A percentile compares a stretch with the other conserved stretches of the same genome.
phyloP scores from a whole-genome alignment of 768 basidiomycete species.

The Obba rivulosa region DNA sequence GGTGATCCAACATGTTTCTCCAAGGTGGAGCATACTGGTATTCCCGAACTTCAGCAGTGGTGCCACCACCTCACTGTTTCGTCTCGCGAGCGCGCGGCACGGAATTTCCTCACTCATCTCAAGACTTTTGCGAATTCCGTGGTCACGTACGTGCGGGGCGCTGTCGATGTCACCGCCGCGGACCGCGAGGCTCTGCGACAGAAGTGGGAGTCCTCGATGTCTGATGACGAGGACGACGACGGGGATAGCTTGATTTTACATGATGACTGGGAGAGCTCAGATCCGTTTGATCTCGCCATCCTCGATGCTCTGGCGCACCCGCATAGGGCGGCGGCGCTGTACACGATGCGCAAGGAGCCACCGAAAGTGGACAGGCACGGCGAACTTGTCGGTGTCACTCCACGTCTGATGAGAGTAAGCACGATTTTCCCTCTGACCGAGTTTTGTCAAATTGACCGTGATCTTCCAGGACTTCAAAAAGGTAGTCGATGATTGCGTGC shows the following conservation, averaged over 20 bases:
- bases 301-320: conserved; percentile 24
- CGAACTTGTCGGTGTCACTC: conserved; percentile 40
- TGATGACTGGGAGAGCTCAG: conserved; percentile 13
- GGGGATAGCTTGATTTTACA: conserved; percentile 13
- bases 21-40: conserved; percentile 45
- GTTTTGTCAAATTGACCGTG: not conserved
- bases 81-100: conserved; percentile 41
- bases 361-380: conserved; percentile 40
- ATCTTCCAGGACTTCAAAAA: conserved; percentile 38
- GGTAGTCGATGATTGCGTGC: conserved; percentile 40
- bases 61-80: conserved; percentile 49
- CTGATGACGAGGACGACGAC: conserved; percentile 19
- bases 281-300: conserved; percentile 23
- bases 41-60: conserved; percentile 54
- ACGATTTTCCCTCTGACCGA: not conserved
- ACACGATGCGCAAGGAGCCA: conserved; percentile 25
- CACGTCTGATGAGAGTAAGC: conserved; percentile 35
- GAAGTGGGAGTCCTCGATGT: conserved; percentile 44
- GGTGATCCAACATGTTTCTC: conserved; percentile 53
- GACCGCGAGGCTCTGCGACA: conserved; percentile 47
- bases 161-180: conserved; percentile 43
- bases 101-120: conserved; percentile 42
- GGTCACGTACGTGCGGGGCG: conserved; percentile 42
- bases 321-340: conserved; percentile 21
- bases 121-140: conserved; percentile 44